Conservation (phyloP, 768 basidiomycete genomes). For the Mycena kentingensis region DNA sequence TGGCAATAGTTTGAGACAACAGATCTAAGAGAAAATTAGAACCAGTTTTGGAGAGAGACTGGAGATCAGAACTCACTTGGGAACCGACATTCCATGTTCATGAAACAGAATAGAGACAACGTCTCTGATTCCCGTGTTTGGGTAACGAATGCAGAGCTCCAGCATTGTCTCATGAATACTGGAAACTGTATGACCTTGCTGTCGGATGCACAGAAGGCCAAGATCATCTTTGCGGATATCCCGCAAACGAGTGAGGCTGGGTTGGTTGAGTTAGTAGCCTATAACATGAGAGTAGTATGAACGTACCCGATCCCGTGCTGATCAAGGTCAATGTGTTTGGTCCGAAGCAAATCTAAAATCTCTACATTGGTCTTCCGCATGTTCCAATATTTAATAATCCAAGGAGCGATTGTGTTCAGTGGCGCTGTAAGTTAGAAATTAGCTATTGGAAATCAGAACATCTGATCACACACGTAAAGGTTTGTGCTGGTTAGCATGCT, state of each 20-base stretch:
- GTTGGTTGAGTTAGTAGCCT: not conserved
- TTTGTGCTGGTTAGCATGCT: no score
- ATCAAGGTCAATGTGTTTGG: slow-evolving; percentile 25
- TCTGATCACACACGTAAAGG: no score
- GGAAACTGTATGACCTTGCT: slow-evolving; percentile 26
- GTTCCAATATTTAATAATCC: slow-evolving; percentile 25
- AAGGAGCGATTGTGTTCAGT: not conserved
- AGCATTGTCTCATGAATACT: slow-evolving; percentile 23
- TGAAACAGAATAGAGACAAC: slow-evolving; percentile 27
- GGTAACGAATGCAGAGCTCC: slow-evolving; percentile 24
- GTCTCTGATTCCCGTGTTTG: slow-evolving; percentile 30
- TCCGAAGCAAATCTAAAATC: slow-evolving; percentile 22
- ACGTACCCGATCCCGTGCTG: slow-evolving; percentile 28
- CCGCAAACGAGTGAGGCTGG: slow-evolving; percentile 15
- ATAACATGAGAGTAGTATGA: not conserved
- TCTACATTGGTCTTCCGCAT: slow-evolving; percentile 28
- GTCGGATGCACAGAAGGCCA: slow-evolving; percentile 21
- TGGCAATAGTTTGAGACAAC: no score
- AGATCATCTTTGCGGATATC: slow-evolving; percentile 20
- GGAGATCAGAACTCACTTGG: slow-evolving; percentile 20
- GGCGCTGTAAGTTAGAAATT: slow-evolving; percentile 10
- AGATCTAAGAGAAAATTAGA: no score
- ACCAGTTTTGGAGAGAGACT: no score
- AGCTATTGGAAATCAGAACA: no score
- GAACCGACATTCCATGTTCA: slow-evolving; percentile 28